A percentile compares a stretch with the other conserved stretches of the same genome.
phyloP scores from a whole-genome alignment of 164 flowering plant genomes.

The Magnolia sinica region DNA sequence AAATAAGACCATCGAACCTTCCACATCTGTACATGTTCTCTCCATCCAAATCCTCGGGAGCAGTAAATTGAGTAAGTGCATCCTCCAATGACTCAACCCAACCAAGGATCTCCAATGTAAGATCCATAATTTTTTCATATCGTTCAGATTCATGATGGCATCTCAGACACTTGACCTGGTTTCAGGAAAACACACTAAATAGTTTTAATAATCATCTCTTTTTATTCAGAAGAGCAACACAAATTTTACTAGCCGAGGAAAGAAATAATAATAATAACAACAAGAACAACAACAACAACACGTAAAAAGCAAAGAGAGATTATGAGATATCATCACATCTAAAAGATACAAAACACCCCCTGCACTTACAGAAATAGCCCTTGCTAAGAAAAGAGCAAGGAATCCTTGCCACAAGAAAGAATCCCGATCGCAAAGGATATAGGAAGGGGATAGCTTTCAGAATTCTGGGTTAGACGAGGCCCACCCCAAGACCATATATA shows the following conservation, averaged over 20 bases:
- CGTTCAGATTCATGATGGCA: constrained; percentile 75
- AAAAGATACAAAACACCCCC: neutral
- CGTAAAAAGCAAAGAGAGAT: neutral
- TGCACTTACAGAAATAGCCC: neutral
- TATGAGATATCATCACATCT: neutral
- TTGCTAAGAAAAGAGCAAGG: neutral
- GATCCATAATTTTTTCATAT: constrained; percentile 87
- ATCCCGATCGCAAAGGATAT: too few species aligned
- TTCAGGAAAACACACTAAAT: constrained; percentile 2
- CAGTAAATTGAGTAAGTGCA: constrained; percentile 77
- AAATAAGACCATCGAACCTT: constrained; percentile 41
- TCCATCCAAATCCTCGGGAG: constrained; percentile 81
- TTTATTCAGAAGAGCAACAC: neutral
- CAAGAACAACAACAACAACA: too few species aligned
- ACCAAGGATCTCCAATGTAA: constrained; percentile 80
- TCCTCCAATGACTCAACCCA: constrained; percentile 84
- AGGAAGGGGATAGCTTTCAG: too few species aligned
- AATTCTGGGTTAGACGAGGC: too few species aligned
- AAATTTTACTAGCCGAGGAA: neutral
- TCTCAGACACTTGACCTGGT: constrained; percentile 71
- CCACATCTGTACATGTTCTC: constrained; percentile 91
- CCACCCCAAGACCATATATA: too few species aligned
- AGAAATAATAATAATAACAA: neutral
- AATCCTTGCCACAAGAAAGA: too few species aligned
- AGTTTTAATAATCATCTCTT: neutral